Evolutionary conservation across 2,329 filamentous ascomycete genomes (phyloP), one percentile per base, ranked within the genome.

Genomic region (Fusarium tupiense): DNA sequence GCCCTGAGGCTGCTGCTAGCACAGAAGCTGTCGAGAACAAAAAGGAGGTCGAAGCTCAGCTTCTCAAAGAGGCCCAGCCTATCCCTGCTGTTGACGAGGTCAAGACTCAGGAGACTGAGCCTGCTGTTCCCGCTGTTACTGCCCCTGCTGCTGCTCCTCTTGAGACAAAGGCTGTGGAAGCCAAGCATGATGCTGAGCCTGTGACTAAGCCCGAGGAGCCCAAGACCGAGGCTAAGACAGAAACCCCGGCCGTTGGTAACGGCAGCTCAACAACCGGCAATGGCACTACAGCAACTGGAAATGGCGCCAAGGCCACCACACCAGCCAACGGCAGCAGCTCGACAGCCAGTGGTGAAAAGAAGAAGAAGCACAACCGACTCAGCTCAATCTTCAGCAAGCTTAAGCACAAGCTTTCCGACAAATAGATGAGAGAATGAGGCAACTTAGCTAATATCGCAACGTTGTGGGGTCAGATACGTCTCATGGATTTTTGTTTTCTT

Each of bases 21-120:
- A 84, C 90, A 4, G 87, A 88, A 69, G 92, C 91, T 33, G 93
- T 96, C 8, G 84, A 88, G 70, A 93, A 95, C 78, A 96, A 96
- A 89, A 90, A 89, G 81, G 87, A 86, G 17, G 87, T 95, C 14
- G 94, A 97, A 85, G 83, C 90, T 38, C 92, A 97, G 84, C 86
- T 97, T 17, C 85, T 95, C 59, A 87, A 90, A 74, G 89, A 93
- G 81, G 87, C 91, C 67, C 85, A 88, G 80, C 79, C 80, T 60
- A 61, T 62, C 47, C 71, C 76, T 53, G 69, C 72, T 43, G 58
- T 67, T 2, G 94, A 56, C 12, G 94, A 96, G 84, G 82, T 89
- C 38, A 92, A 97, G 84, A 86, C 96, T 16, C 41, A 61, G 22
- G 64, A 61, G 47, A 22, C 60, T 35, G 61, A 74, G 22, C 16